Base-by-base conservation (phyloP, 2,329 filamentous ascomycete species). In the Amauroascus verrucosus region DNA sequence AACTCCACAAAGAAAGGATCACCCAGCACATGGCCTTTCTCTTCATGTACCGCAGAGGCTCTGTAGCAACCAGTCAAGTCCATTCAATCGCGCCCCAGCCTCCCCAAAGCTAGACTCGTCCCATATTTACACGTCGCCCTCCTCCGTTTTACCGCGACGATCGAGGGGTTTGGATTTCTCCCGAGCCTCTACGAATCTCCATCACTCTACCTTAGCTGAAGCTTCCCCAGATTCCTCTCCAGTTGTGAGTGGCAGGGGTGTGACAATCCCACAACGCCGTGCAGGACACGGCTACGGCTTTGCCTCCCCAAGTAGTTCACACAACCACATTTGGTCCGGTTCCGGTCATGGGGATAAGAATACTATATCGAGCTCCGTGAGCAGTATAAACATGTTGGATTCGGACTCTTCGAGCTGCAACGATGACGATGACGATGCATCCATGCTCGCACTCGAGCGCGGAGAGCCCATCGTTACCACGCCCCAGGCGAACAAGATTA, bases 151-250 rank as follows among this genome's bases (percentile, higher is more conserved):
- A 6, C 91, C 91, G 16, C 82, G 91, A 59, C 84, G 90, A 57
- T 96, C 90, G 28, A 82, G 91, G 53, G 91, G 91, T 41, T 76
- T 96, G 56, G 91, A 97, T 71, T 97, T 95, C 69, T 91, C 91
- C 38, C 81, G 91, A 60, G 90, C 90, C 9, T 93, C 88, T 57
- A 96, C 91, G 9, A 95, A 90, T 65, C 77, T 98, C 20, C 93
- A 97, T 70, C 93, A 97, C 69, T 96, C 91, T 14, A 97, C 87
- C 0, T 79, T 97, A 7, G 90, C 91, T 53, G 88, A 95, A 66
- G 86, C 87, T 0, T 93, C 87, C 4, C 89, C 90, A 2, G 89
- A 95, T 67, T 93, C 88, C 0, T 96, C 90, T 0, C 93, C 93
- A 0, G 90, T 85, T 11, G 84, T 93, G 52, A 83, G 83, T 50